These are phyloP conservation scores for Vanilla planifolia DNA, from an alignment of 106 monocot species.

Conservation along the genomic window DNA sequence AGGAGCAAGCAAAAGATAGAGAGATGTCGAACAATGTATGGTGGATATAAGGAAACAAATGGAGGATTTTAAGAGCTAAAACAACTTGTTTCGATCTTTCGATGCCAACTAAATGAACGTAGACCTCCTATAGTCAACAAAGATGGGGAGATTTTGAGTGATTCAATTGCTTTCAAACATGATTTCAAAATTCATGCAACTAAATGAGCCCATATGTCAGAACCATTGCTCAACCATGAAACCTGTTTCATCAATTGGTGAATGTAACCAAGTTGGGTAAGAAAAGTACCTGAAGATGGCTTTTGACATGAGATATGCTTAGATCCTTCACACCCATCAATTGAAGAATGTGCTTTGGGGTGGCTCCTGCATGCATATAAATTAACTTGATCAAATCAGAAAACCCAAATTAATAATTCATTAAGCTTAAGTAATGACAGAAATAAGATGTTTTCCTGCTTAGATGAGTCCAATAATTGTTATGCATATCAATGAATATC, in stretches of 20 bases:
- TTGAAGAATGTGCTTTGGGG: constrained; percentile 65
- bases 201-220: too few species aligned
- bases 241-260: neutral
- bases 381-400: neutral
- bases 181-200: neutral
- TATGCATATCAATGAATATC: too few species aligned
- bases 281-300: constrained; percentile 73
- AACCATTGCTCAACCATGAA: too few species aligned
- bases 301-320: constrained; percentile 74
- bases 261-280: neutral
- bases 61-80: too few species aligned
- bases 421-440: neutral
- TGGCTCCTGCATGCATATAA: constrained; percentile 47
- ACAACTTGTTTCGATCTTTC: too few species aligned
- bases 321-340: constrained; percentile 58
- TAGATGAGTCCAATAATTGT: too few species aligned
- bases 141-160: neutral
- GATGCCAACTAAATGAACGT: too few species aligned
- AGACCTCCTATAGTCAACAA: neutral
- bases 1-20: too few species aligned
- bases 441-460: too few species aligned
- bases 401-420: neutral
- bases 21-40: too few species aligned
- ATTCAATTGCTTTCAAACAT: neutral
- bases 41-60: too few species aligned